Conservation (phyloP, 768 basidiomycete species). For the Termitomyces sp. region DNA sequence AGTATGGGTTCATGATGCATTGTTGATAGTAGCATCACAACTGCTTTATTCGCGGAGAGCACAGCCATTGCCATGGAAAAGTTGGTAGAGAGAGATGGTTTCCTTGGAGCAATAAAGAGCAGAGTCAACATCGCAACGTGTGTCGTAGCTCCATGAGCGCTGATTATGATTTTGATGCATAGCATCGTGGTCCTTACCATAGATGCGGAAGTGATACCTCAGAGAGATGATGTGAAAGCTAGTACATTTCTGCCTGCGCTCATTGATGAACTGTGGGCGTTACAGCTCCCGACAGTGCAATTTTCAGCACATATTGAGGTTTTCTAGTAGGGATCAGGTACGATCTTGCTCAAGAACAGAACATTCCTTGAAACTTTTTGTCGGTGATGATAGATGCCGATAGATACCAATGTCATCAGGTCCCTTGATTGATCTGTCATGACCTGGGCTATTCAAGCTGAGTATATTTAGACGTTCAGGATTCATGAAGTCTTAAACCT, state of each 20-base stretch:
- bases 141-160: background rate
- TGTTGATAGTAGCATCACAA: too few species aligned
- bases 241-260: slow-evolving; percentile 61
- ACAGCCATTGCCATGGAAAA: slow-evolving; percentile 24
- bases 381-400: background rate
- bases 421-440: too few species aligned
- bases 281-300: slow-evolving; percentile 32
- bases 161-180: slow-evolving; percentile 4
- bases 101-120: slow-evolving; percentile 51
- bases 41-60: too few species aligned
- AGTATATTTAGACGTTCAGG: too few species aligned
- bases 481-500: too few species aligned
- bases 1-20: too few species aligned
- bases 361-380: background rate
- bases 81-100: slow-evolving; percentile 72
- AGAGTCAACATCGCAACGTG: slow-evolving; percentile 37
- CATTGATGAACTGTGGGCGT: slow-evolving; percentile 53
- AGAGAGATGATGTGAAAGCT: slow-evolving; percentile 44
- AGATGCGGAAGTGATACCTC: slow-evolving; percentile 59
- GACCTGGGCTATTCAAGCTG: too few species aligned
- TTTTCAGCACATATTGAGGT: slow-evolving; percentile 32
- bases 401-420: too few species aligned
- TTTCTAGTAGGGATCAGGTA: slow-evolving; percentile 5
- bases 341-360: background rate
- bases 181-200: slow-evolving; percentile 61